These are phyloP conservation scores for Sporobolomyces roseus DNA, from an alignment of 768 basidiomycete species.

Conservation along the genomic window DNA sequence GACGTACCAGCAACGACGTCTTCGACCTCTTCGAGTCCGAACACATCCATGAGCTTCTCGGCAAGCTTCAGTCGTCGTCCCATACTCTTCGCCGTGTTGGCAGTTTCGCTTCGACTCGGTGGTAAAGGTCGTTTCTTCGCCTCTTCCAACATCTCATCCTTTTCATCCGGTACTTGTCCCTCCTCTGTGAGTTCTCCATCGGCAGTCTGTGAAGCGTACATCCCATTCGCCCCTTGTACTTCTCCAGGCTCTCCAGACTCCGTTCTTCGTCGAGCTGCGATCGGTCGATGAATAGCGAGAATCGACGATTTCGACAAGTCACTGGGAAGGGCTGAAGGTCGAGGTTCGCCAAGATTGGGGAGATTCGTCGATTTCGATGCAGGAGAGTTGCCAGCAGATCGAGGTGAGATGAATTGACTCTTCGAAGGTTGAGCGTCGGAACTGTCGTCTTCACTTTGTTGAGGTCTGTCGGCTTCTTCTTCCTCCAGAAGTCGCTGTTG, in stretches of 20 bases:
- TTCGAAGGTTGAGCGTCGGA: not conserved
- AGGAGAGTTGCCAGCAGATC: slow-evolving; percentile 5
- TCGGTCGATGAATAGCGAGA: slow-evolving; percentile 36
- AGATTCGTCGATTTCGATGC: not conserved
- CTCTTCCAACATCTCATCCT: not conserved
- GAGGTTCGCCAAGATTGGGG: too few species aligned
- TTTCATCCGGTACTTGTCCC: not conserved
- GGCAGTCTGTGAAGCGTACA: not conserved
- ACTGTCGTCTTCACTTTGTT: not conserved
- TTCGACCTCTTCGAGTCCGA: slow-evolving; percentile 70
- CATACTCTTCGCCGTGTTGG: not conserved
- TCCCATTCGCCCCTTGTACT: slow-evolving; percentile 2
- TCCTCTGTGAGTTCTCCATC: not conserved
- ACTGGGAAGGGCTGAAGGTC: not conserved
- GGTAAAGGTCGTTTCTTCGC: not conserved
- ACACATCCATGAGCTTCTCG: slow-evolving; percentile 83
- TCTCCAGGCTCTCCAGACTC: slow-evolving; percentile 15
- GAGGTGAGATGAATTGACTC: slow-evolving; percentile 6
- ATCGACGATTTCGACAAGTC: slow-evolving; percentile 20
- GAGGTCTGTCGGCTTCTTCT: not conserved
- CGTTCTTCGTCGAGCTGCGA: slow-evolving; percentile 15
- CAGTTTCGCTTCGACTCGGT: not conserved
- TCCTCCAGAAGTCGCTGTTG: not conserved
- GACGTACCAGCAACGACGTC: slow-evolving; percentile 74
- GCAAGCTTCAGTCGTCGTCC: slow-evolving; percentile 58